A percentile compares a stretch with the other conserved stretches of the same genome.
Evolutionary conservation across 257 asterid genomes (phyloP).

Genomic region (Rehmannia glutinosa): DNA sequence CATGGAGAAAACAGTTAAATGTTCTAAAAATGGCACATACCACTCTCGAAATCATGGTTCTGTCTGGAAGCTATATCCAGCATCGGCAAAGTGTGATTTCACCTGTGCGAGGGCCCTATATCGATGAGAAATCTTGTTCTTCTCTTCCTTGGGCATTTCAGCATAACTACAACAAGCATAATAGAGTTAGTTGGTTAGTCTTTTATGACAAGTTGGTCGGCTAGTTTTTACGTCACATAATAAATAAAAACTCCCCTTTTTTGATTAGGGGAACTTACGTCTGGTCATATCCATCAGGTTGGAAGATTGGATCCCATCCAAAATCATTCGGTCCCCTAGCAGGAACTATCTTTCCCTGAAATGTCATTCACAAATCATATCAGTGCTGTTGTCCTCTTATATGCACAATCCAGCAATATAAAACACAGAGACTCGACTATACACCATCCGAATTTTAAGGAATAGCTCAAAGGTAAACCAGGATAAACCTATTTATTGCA

Average conservation of each 20-base stretch:
- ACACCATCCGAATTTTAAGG: background rate
- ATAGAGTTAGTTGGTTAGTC: background rate
- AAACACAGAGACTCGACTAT: background rate
- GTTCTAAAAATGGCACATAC: background rate
- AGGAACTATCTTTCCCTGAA: slow-evolving; percentile 91
- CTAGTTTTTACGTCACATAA: background rate
- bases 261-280: slow-evolving; percentile 44
- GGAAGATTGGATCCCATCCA: slow-evolving; percentile 98
- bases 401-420: slow-evolving; percentile 4
- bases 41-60: slow-evolving; percentile 25
- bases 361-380: slow-evolving; percentile 19
- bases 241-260: background rate
- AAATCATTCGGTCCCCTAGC: slow-evolving; percentile 88
- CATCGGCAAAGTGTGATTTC: slow-evolving; percentile 74
- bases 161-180: slow-evolving; percentile 61
- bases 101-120: slow-evolving; percentile 75
- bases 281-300: slow-evolving; percentile 81
- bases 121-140: slow-evolving; percentile 90
- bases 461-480: background rate
- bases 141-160: slow-evolving; percentile 87
- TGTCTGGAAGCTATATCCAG: slow-evolving; percentile 55
- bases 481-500: slow-evolving; percentile 4
- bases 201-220: slow-evolving; percentile 8
- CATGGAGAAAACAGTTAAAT: too few relatives aligned
- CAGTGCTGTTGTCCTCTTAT: slow-evolving; percentile 6